Evolutionary conservation across 495 filamentous ascomycete genomes (phyloP), one percentile per base, ranked within the genome.

Genomic region (Elasticomyces elasticus): DNA sequence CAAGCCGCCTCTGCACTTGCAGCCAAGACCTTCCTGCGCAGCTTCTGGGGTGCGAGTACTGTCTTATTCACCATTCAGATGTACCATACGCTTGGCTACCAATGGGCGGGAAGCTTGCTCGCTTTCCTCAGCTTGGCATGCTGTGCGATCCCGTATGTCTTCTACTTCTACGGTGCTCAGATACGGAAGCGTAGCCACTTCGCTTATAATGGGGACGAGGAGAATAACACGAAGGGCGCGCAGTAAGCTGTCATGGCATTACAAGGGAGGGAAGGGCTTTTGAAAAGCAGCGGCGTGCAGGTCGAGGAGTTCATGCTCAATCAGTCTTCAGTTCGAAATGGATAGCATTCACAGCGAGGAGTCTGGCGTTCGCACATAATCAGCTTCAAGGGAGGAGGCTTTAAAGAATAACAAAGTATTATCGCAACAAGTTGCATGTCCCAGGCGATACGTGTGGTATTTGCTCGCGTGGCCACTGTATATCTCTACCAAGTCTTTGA

Each of bases 1-100:
- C 86, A 79, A 62, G 81, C 84, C 0, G 85, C 85, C 2, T 78
- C 73, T 19, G 86, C 85, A 0, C 71, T 85, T 58, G 83, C 86
- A 0, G 83, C 83, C 0, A 76, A 80, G 1, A 77, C 76, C 0
- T 79, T 76, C 47, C 66, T 75, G 28, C 72, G 85, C 0, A 79
- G 74, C 33, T 68, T 83, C n/a, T 72, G 83, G 17, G 86, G 82
- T 0, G 82, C 82, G 0, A 66, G 75, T 1, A 67, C 81, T 37
- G 80, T 81, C 2, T 69, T 69, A 35, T 65, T 68, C 1, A 60
- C 55, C 19, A 70, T 43, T 33, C 67, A 68, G n/a, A 65, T 72
- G 65, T 72, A 69, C 58, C 50, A 59, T 27, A 53, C 30, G 17
- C 55, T 71, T 1, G 69, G 70, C 0, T 57, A 69, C n/a, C 43